Evolutionary conservation across 192 early-diverging fungal genomes (phyloP).

Genomic region (Gamsiella multidivaricata): DNA sequence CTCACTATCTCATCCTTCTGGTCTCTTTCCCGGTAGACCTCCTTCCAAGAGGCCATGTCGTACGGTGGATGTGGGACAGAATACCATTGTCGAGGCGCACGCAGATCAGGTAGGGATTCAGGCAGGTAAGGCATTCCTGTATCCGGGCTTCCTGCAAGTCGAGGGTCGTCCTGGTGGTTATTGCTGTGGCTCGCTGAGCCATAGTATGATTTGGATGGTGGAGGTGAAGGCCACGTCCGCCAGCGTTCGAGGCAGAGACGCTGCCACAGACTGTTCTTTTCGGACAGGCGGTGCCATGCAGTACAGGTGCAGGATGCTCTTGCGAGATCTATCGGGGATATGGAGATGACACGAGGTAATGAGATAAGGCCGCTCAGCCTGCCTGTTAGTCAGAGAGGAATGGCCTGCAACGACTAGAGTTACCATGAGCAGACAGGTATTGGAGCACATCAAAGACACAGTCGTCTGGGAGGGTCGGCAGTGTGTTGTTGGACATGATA

Average conservation of each 20-base stretch:
- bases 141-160: constrained; percentile 4
- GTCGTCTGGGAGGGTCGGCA: constrained; percentile 29
- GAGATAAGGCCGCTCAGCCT: too few relatives aligned
- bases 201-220: constrained; percentile 21
- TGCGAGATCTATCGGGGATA: constrained; percentile 25
- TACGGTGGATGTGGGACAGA: constrained; percentile 26
- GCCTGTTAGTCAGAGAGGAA: background rate
- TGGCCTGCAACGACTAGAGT: background rate
- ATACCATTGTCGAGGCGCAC: constrained; percentile 31
- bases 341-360: background rate
- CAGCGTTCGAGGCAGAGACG: constrained; percentile 38
- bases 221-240: constrained; percentile 38
- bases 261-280: constrained; percentile 43
- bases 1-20: constrained; percentile 39
- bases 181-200: background rate
- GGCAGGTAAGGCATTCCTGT: background rate
- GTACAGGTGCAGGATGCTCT: constrained; percentile 22
- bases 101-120: constrained; percentile 18
- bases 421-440: constrained; percentile 39
- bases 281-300: constrained; percentile 26
- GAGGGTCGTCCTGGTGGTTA: background rate
- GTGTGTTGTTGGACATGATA: background rate
- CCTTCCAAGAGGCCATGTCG: constrained; percentile 21
- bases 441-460: constrained; percentile 41
- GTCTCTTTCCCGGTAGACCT: constrained; percentile 35